Evolutionary conservation across 768 basidiomycete genomes (phyloP), one percentile per base, ranked within the genome.

Genomic region (Mycena galopus): DNA sequence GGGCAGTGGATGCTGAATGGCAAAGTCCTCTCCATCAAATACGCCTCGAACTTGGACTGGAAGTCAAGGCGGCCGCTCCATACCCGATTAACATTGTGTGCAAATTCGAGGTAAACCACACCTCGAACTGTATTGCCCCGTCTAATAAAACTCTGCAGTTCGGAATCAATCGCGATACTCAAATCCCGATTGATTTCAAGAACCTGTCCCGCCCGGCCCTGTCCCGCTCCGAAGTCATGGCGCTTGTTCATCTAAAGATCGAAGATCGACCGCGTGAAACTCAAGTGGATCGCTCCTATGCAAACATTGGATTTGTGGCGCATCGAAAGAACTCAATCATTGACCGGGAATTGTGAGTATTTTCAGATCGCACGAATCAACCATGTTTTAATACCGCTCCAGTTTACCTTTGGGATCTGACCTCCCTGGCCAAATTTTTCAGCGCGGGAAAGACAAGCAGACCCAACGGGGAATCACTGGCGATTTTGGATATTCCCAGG

Each of bases 191-290:
- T 47, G 29, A 64, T 33, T 27, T 50, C 11, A 21, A 47, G 2
- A 25, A 64, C 27, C 44, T 64, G 29, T 30, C 9, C 19, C 44
- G 42, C 23, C 62, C 62, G n/a, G n/a, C n/a, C 8, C 27, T 64
- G 21, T 64, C 62, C 19, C 42, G 23, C 12, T 47, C 62, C 2
- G 62, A 64, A 51, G 44, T 51, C 44, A 64, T 64, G 32, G 37
- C 62, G 1, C 14, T 51, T 6, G 27, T 64, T 7, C 44, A 64
- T 16, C 32, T 64, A 44, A 12, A 47, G 33, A 51, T 64, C 14
- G 62, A 64, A 33, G 21, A 44, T 32, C 62, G 47, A 39, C 62
- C 44, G 10, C 62, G 47, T 23, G 62, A 64, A 64, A 64, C 47
- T 39, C 62, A 33, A 32, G 44, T 64, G 1, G 62, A 64, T 33